These are phyloP conservation scores for Rhexocercosporidium sp. DNA, from an alignment of 2,329 filamentous ascomycete genomes.

Conservation along the genomic window DNA sequence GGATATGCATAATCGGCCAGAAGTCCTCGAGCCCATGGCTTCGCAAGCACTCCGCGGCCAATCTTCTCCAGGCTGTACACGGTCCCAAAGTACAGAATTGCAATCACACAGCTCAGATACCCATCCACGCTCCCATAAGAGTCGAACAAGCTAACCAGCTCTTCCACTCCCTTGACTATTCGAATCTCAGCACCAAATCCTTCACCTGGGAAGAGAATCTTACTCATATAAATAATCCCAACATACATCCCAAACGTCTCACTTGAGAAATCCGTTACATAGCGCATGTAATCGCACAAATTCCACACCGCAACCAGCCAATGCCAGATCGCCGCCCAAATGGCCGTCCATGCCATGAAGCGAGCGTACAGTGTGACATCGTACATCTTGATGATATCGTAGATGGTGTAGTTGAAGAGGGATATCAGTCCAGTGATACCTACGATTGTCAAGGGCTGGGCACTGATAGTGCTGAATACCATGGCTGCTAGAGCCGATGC, in stretches of 20 bases:
- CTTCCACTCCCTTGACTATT: slow-evolving; percentile 19
- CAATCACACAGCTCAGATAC: slow-evolving; percentile 17
- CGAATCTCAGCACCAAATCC: neutral
- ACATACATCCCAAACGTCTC: slow-evolving; percentile 21
- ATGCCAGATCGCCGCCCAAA: slow-evolving; percentile 56
- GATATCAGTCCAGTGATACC: slow-evolving; percentile 61
- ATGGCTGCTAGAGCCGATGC: slow-evolving; percentile 59
- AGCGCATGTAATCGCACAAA: slow-evolving; percentile 61
- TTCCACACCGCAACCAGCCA: slow-evolving; percentile 59
- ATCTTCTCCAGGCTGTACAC: slow-evolving; percentile 15
- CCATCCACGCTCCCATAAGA: slow-evolving; percentile 16
- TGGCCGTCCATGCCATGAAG: slow-evolving; percentile 57
- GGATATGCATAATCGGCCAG: slow-evolving; percentile 19
- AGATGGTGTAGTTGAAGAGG: slow-evolving; percentile 64
- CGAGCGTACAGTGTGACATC: slow-evolving; percentile 56
- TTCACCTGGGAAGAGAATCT: neutral
- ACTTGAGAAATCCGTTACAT: slow-evolving; percentile 52
- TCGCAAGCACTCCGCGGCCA: slow-evolving; percentile 8
- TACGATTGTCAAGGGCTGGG: slow-evolving; percentile 61
- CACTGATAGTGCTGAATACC: slow-evolving; percentile 56
- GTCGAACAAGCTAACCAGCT: slow-evolving; percentile 15
- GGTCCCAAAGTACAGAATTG: slow-evolving; percentile 18
- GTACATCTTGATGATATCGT: slow-evolving; percentile 57
- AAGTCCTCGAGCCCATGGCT: slow-evolving; percentile 14
- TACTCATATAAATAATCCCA: slow-evolving; percentile 21